phyloP scores from a whole-genome alignment of 2,329 filamentous ascomycete species.

The Penicillium sumatraense region DNA sequence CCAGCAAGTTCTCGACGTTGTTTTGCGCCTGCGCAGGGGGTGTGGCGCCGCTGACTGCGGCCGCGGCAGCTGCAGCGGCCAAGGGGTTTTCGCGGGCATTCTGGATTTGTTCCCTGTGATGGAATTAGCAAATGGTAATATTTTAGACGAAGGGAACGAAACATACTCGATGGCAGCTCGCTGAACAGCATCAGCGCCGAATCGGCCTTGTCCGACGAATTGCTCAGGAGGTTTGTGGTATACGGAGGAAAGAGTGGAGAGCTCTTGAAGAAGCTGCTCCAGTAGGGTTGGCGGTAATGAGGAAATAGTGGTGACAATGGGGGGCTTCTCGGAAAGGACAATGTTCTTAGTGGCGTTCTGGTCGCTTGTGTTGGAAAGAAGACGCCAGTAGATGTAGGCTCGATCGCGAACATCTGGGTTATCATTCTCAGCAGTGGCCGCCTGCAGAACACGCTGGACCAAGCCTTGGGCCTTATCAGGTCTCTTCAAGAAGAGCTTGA shows the following conservation, averaged over 20 bases:
- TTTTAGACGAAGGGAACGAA: neutral
- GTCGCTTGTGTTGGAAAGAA: slow-evolving; percentile 80
- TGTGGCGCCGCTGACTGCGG: slow-evolving; percentile 62
- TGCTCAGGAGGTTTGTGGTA: slow-evolving; percentile 98
- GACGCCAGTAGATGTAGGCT: slow-evolving; percentile 97
- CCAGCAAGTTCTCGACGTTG: slow-evolving; percentile 92
- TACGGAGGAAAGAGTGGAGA: slow-evolving; percentile 93
- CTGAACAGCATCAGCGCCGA: slow-evolving; percentile 92
- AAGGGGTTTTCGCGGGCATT: slow-evolving; percentile 93
- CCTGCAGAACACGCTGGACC: slow-evolving; percentile 92
- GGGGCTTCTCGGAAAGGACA: slow-evolving; percentile 89
- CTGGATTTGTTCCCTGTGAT: slow-evolving; percentile 75
- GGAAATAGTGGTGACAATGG: slow-evolving; percentile 92
- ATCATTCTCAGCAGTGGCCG: slow-evolving; percentile 91
- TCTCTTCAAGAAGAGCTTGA: slow-evolving; percentile 97
- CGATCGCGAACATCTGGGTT: slow-evolving; percentile 97
- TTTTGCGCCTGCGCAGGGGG: slow-evolving; percentile 60
- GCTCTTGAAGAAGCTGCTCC: slow-evolving; percentile 85
- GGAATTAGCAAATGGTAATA: slow-evolving; percentile 22
- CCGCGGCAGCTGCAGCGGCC: slow-evolving; percentile 76
- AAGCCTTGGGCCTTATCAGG: slow-evolving; percentile 87
- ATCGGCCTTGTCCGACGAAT: slow-evolving; percentile 95
- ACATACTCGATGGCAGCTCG: slow-evolving; percentile 84
- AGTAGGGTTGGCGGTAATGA: slow-evolving; percentile 81
- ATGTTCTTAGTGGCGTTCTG: slow-evolving; percentile 90